Conservation (phyloP, 495 filamentous ascomycete species). For the Podospora fimiseda region DNA sequence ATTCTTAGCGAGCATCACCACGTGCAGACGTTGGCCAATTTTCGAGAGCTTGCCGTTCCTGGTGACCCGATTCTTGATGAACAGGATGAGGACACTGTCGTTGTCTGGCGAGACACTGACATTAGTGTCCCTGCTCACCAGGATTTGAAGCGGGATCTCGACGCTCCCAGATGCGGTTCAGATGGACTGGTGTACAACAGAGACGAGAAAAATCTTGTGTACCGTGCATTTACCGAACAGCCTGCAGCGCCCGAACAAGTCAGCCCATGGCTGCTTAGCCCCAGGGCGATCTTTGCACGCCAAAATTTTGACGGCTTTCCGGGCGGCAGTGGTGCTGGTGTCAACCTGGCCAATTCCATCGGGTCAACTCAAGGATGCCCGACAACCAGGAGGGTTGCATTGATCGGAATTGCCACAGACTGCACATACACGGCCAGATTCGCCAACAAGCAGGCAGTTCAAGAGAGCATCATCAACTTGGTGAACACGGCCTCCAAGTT, state of each 20-base stretch:
- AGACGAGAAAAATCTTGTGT: constrained; percentile 59
- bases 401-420: constrained; percentile 89
- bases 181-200: constrained; percentile 67
- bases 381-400: constrained; percentile 75
- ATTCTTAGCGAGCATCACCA: constrained; percentile 78
- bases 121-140: constrained; percentile 37
- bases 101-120: constrained; percentile 88
- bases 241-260: constrained; percentile 10
- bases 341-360: constrained; percentile 76
- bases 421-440: constrained; percentile 77
- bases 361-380: constrained; percentile 79
- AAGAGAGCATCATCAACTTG: constrained; percentile 68
- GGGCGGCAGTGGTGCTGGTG: constrained; percentile 73
- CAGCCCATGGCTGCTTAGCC: constrained; percentile 25
- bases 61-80: constrained; percentile 65
- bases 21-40: constrained; percentile 69
- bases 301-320: constrained; percentile 48
- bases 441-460: constrained; percentile 50
- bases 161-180: constrained; percentile 49
- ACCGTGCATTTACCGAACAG: constrained; percentile 36
- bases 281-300: constrained; percentile 35
- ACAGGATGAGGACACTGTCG: constrained; percentile 69
- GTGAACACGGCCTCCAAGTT: constrained; percentile 82
- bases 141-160: constrained; percentile 33
- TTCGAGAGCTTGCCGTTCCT: constrained; percentile 62